Conservation (phyloP, 2,329 filamentous ascomycete genomes). For the Dothistroma septosporum region DNA sequence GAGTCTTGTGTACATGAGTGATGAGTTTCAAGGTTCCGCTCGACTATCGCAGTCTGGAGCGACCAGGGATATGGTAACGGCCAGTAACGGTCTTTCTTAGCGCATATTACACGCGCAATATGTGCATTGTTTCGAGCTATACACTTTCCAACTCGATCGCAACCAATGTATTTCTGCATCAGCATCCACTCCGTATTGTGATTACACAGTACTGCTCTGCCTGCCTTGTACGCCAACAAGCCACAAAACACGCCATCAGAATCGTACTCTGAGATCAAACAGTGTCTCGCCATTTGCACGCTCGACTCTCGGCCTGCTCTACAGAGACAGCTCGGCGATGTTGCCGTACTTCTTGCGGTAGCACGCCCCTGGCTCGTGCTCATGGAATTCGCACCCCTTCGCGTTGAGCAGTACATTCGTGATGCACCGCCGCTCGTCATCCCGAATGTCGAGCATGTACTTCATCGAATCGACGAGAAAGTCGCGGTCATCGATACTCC, state of each 20-base stretch:
- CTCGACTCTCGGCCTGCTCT: no score
- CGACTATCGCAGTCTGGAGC: slow-evolving; percentile 11
- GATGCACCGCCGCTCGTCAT: background rate
- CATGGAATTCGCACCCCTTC: background rate
- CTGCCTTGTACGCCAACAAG: no score
- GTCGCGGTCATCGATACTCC: background rate
- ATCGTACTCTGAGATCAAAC: no score
- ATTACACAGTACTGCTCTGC: no score
- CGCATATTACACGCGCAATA: background rate
- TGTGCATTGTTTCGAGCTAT: background rate
- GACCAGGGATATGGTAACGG: background rate
- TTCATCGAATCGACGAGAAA: background rate
- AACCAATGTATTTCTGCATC: no score
- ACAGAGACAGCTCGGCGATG: background rate
- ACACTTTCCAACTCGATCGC: background rate
- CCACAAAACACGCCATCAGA: no score
- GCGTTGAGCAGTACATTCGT: background rate
- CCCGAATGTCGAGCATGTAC: background rate
- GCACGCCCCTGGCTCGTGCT: background rate
- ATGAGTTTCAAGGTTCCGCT: slow-evolving; percentile 9
- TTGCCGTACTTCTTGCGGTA: background rate
- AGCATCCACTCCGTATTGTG: no score
- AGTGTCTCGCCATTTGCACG: no score
- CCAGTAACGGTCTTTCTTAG: background rate
- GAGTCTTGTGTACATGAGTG: background rate